Conservation (phyloP, 345 rosid species). For the Passiflora organensis region DNA sequence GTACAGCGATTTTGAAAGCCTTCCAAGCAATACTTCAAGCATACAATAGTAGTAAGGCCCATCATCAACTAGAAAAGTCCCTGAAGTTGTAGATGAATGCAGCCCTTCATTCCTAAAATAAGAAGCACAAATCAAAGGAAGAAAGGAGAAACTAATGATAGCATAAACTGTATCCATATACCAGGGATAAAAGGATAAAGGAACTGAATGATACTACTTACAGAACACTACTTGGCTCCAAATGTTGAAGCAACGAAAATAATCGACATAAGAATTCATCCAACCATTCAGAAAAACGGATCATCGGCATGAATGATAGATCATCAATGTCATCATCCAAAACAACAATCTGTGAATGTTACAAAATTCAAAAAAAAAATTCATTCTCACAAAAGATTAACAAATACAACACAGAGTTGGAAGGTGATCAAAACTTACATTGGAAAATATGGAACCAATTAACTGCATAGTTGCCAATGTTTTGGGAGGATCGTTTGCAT, state of each 20-base stretch:
- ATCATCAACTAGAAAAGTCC: constrained; percentile 96
- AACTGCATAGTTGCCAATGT: constrained; percentile 94
- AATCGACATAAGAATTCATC: constrained; percentile 92
- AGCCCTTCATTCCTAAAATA: constrained; percentile 82
- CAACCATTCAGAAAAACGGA: constrained; percentile 86
- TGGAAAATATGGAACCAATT: constrained; percentile 96
- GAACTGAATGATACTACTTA: constrained; percentile 37
- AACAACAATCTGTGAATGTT: constrained; percentile 55
- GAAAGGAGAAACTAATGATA: background rate
- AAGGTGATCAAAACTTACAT: constrained; percentile 52
- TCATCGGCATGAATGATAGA: constrained; percentile 67
- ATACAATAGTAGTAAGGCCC: constrained; percentile 96
- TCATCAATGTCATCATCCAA: constrained; percentile 66
- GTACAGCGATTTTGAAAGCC: constrained; percentile 76
- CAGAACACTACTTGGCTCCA: constrained; percentile 91
- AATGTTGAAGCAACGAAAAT: constrained; percentile 78
- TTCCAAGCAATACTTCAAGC: constrained; percentile 95
- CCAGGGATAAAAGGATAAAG: background rate
- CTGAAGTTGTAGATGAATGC: constrained; percentile 81
- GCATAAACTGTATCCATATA: background rate
- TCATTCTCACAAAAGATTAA: background rate
- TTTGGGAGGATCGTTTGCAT: constrained; percentile 99
- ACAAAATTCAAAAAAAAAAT: constrained; percentile 4
- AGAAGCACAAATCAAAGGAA: constrained; percentile 6
- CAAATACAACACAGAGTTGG: constrained; percentile 3